phyloP scores from a whole-genome alignment of 345 rosid genomes.

The Boechera divaricarpa region DNA sequence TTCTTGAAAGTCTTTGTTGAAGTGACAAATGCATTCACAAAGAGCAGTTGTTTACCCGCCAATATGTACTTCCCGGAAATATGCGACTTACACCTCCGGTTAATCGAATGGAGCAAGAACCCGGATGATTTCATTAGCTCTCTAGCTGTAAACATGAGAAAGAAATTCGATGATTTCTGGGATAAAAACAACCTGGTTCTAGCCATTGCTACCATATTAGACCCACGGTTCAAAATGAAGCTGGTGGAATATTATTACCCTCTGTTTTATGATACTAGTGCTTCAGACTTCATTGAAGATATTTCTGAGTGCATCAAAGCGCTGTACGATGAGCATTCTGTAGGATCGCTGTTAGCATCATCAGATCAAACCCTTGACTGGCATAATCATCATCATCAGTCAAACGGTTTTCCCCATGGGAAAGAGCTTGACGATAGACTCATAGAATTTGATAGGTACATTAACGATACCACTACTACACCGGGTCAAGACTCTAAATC shows the following conservation, averaged over 20 bases:
- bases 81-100: slow-evolving; percentile 65
- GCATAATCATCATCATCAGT: slow-evolving; percentile 44
- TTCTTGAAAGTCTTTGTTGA: slow-evolving; percentile 70
- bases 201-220: slow-evolving; percentile 78
- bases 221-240: slow-evolving; percentile 87
- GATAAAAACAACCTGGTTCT: slow-evolving; percentile 68
- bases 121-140: slow-evolving; percentile 63
- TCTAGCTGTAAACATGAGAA: slow-evolving; percentile 65
- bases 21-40: slow-evolving; percentile 55
- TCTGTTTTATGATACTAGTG: slow-evolving; percentile 58
- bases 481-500: slow-evolving; percentile 59
- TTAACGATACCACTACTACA: slow-evolving; percentile 56
- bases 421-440: slow-evolving; percentile 59
- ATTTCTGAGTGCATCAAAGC: slow-evolving; percentile 62
- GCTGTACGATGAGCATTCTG: slow-evolving; percentile 71
- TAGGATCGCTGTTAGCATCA: slow-evolving; percentile 65
- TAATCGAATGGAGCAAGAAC: slow-evolving; percentile 76
- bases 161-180: slow-evolving; percentile 73
- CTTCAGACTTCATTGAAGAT: slow-evolving; percentile 61
- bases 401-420: slow-evolving; percentile 33
- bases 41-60: slow-evolving; percentile 59
- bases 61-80: slow-evolving; percentile 70
- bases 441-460: slow-evolving; percentile 64
- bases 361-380: slow-evolving; percentile 60
- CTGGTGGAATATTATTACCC: slow-evolving; percentile 78